Conservation (phyloP, 2,329 filamentous ascomycete genomes). For the Chalaropsis ovoidea region DNA sequence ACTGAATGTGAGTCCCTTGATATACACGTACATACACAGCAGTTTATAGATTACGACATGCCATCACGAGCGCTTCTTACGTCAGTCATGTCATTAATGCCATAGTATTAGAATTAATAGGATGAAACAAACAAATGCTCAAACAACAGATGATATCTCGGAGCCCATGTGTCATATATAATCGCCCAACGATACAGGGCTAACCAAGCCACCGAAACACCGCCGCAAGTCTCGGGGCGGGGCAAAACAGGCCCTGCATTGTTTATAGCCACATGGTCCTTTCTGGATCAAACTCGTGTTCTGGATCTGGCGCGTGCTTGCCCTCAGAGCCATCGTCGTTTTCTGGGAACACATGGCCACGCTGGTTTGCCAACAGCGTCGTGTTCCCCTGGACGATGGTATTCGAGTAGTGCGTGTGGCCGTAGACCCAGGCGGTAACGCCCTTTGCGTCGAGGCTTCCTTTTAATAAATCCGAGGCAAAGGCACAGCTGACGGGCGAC, state of each 20-base stretch:
- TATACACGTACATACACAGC: background rate
- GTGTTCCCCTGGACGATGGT: slow-evolving; percentile 32
- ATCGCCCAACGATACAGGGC: background rate
- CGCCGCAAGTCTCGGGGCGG: too few relatives aligned
- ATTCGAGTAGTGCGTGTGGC: slow-evolving; percentile 41
- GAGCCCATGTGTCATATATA: too few relatives aligned
- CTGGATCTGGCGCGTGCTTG: background rate
- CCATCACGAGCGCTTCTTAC: background rate
- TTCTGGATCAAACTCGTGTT: slow-evolving; percentile 15
- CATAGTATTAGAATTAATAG: background rate
- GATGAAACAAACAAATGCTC: background rate
- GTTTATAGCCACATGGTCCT: slow-evolving; percentile 17
- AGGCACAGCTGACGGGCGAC: slow-evolving; percentile 41
- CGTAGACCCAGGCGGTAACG: slow-evolving; percentile 39
- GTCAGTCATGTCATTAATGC: background rate
- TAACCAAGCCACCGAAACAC: too few relatives aligned
- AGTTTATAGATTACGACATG: slow-evolving; percentile 12
- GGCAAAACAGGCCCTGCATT: background rate
- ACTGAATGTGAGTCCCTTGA: background rate
- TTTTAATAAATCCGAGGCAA: slow-evolving; percentile 41
- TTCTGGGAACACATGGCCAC: slow-evolving; percentile 34
- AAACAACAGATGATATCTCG: too few relatives aligned
- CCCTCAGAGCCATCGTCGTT: slow-evolving; percentile 17
- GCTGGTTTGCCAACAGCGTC: slow-evolving; percentile 38
- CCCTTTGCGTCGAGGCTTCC: slow-evolving; percentile 18